These are phyloP conservation scores for Staphylotrichum longicolle DNA, from an alignment of 495 filamentous ascomycete species.

Conservation along the genomic window DNA sequence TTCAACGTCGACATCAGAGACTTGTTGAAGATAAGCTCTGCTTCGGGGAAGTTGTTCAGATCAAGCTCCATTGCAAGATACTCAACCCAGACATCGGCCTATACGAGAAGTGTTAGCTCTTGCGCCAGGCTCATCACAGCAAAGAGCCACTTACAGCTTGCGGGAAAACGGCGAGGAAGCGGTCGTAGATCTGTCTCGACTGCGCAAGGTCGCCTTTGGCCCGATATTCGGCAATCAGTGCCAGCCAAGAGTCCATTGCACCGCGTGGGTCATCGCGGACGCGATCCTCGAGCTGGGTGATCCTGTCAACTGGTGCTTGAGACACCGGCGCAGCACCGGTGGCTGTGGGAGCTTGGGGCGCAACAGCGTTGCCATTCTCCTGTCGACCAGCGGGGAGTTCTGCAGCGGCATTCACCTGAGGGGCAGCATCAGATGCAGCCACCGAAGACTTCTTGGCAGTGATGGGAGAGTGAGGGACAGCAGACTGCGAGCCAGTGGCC, in stretches of 20 bases:
- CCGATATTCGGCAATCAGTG: constrained; percentile 80
- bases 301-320: constrained; percentile 62
- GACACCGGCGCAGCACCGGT: neutral
- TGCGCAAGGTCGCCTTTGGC: constrained; percentile 78
- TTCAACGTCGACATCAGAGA: constrained; percentile 71
- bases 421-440: constrained; percentile 23
- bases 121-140: no score
- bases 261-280: constrained; percentile 88
- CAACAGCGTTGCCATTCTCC: constrained; percentile 9
- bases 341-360: constrained; percentile 10
- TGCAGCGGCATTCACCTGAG: constrained; percentile 29
- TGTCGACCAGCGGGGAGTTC: constrained; percentile 10
- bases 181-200: constrained; percentile 74
- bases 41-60: constrained; percentile 67
- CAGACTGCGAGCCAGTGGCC: constrained; percentile 18
- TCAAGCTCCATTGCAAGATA: constrained; percentile 87
- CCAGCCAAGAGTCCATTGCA: constrained; percentile 85
- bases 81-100: constrained; percentile 87
- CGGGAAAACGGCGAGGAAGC: constrained; percentile 84
- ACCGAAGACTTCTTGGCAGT: constrained; percentile 26
- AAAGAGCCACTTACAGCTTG: constrained; percentile 67
- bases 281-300: constrained; percentile 84
- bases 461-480: constrained; percentile 22
- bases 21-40: constrained; percentile 78
- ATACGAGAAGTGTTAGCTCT: constrained; percentile 30